Percentiles rank a stretch among this genome's conserved stretches.
These are phyloP conservation scores for Boletus patriciae DNA, from an alignment of 768 basidiomycete species.

Conservation along the genomic window DNA sequence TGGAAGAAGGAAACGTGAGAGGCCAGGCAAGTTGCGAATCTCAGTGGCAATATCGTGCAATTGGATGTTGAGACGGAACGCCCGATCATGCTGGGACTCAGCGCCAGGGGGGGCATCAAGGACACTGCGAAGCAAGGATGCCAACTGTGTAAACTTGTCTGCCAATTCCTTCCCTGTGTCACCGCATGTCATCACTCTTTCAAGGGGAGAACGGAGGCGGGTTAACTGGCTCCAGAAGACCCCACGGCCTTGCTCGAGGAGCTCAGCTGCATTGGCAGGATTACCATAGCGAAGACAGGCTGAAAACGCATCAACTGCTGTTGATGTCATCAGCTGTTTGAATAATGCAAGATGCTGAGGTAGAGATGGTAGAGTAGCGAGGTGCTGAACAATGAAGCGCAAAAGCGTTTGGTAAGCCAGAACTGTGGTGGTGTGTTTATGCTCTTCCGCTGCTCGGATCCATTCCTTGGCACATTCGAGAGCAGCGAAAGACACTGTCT, in stretches of 20 bases:
- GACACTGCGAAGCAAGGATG: neutral
- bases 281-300: conserved; percentile 9
- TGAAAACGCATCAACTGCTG: no score
- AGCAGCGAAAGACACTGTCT: no score
- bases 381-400: no score
- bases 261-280: conserved; percentile 28
- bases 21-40: conserved; percentile 20
- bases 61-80: neutral
- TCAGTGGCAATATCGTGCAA: conserved; percentile 1
- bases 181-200: neutral
- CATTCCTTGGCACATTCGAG: no score
- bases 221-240: conserved; percentile 22
- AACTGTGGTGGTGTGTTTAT: no score
- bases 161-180: neutral
- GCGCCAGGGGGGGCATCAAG: neutral
- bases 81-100: neutral
- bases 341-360: no score
- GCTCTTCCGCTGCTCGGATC: no score
- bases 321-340: no score
- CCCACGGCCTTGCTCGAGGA: conserved; percentile 29
- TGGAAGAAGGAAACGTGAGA: conserved; percentile 30
- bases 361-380: no score
- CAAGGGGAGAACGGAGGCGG: conserved; percentile 13
- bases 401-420: no score
- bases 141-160: neutral